A percentile compares a stretch with the other conserved stretches of the same genome.
Conservation (phyloP, 1,284 basidiomycete species). For the Microbotryum silenes-acaulis region DNA sequence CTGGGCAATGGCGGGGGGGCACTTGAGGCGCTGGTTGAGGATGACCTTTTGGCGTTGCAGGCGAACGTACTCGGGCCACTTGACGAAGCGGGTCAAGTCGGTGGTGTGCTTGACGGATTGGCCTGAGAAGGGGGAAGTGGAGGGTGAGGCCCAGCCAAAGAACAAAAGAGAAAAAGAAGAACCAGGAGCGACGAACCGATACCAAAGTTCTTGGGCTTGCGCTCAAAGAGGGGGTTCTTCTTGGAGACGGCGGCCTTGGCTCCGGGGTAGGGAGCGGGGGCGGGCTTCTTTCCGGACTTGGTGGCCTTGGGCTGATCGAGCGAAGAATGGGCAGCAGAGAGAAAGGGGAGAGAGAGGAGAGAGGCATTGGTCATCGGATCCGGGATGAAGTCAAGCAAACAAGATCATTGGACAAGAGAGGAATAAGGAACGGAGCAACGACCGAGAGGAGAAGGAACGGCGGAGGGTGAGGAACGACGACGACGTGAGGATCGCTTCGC, state of each 20-base stretch:
- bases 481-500: too few species aligned
- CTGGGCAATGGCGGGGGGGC: conserved; percentile 95
- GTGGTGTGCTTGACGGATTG: conserved; percentile 86
- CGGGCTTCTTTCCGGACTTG: conserved; percentile 15
- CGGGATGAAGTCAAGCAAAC: too few species aligned
- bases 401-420: too few species aligned
- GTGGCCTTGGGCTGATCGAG: conserved; percentile 10
- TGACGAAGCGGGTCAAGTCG: conserved; percentile 96
- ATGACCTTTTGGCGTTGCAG: conserved; percentile 99
- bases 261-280: conserved; percentile 26
- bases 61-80: conserved; percentile 98
- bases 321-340: background rate
- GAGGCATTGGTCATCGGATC: conserved; percentile 4
- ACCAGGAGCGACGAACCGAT: conserved; percentile 58
- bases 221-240: conserved; percentile 96
- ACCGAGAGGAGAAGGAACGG: too few species aligned
- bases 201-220: conserved; percentile 82
- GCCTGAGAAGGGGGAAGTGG: conserved; percentile 48
- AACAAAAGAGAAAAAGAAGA: conserved; percentile 1
- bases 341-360: background rate
- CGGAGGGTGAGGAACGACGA: too few species aligned
- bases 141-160: background rate
- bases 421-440: too few species aligned
- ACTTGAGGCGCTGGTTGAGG: conserved; percentile 96
- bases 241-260: conserved; percentile 53